Percentiles rank a stretch among this genome's conserved stretches.
These are phyloP conservation scores for Hansenula sp. DNA, from an alignment of 1,139 yeast genomes.

Conservation along the genomic window DNA sequence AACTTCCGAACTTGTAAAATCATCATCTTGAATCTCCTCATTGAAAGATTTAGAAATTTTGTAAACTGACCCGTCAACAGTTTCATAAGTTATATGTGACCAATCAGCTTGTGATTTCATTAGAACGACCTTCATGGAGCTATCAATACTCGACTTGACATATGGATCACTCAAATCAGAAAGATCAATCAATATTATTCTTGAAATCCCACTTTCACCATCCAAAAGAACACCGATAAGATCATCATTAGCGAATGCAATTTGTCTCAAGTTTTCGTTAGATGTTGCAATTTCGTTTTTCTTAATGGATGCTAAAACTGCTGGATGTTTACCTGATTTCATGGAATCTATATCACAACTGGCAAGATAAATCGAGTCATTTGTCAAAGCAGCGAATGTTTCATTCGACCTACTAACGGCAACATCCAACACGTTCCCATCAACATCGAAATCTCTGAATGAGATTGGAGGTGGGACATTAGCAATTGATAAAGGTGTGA, in stretches of 20 bases:
- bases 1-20: slow-evolving; percentile 29
- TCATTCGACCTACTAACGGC: slow-evolving; percentile 64
- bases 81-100: slow-evolving; percentile 50
- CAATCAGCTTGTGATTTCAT: slow-evolving; percentile 56
- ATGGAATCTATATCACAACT: slow-evolving; percentile 32
- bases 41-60: slow-evolving; percentile 29
- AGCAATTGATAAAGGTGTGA: slow-evolving; percentile 83
- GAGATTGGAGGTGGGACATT: slow-evolving; percentile 95
- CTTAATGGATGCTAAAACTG: slow-evolving; percentile 33
- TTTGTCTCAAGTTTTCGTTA: slow-evolving; percentile 55
- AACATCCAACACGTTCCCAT: slow-evolving; percentile 53
- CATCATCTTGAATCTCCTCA: slow-evolving; percentile 27
- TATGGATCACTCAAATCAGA: slow-evolving; percentile 37
- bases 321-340: slow-evolving; percentile 45
- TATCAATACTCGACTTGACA: slow-evolving; percentile 38
- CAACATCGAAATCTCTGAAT: slow-evolving; percentile 58
- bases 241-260: slow-evolving; percentile 51
- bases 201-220: slow-evolving; percentile 35
- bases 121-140: slow-evolving; percentile 49
- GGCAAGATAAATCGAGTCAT: slow-evolving; percentile 38
- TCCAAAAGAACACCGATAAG: slow-evolving; percentile 58
- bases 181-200: slow-evolving; percentile 47
- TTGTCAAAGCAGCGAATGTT: slow-evolving; percentile 53
- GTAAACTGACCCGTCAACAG: slow-evolving; percentile 59
- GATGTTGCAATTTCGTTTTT: slow-evolving; percentile 35